Conservation (phyloP, 129 eudicot genomes). For the Tagetes patula region DNA sequence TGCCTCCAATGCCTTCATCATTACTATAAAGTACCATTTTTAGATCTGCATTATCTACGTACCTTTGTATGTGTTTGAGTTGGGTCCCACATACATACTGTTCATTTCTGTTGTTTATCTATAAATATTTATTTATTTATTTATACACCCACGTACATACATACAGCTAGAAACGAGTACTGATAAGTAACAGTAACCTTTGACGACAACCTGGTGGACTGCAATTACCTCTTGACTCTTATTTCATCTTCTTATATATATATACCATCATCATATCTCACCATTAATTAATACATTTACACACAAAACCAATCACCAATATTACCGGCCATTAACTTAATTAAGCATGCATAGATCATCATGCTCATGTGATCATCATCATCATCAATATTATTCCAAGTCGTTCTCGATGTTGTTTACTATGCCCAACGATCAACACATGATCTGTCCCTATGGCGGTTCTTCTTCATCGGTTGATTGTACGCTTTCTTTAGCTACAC, state of each 20-base stretch:
- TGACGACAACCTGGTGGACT: conserved; percentile 52
- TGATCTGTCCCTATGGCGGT: conserved; percentile 40
- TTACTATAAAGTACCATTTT: conserved; percentile 20
- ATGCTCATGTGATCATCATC: conserved; percentile 41
- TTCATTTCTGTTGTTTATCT: conserved; percentile 10
- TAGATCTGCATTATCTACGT: conserved; percentile 30
- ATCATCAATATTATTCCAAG: conserved; percentile 2
- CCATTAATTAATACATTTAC: not conserved
- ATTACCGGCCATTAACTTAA: not conserved
- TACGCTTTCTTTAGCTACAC: conserved; percentile 85
- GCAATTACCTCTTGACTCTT: conserved; percentile 63
- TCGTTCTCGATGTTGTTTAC: conserved; percentile 58
- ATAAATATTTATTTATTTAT: not conserved
- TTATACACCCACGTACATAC: conserved; percentile 10
- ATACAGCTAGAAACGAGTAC: not conserved
- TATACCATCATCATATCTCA: conserved; percentile 1
- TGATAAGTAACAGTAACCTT: conserved; percentile 36
- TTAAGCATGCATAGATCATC: conserved; percentile 34
- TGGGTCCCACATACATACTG: conserved; percentile 35
- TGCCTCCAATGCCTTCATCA: conserved; percentile 30
- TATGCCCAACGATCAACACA: conserved; percentile 43
- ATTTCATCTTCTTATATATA: conserved; percentile 53
- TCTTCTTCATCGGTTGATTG: conserved; percentile 69
- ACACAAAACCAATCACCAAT: not conserved
- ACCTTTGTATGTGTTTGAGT: conserved; percentile 22